Conservation (phyloP, 257 asterid genomes). For the Solanum appendiculatum region DNA sequence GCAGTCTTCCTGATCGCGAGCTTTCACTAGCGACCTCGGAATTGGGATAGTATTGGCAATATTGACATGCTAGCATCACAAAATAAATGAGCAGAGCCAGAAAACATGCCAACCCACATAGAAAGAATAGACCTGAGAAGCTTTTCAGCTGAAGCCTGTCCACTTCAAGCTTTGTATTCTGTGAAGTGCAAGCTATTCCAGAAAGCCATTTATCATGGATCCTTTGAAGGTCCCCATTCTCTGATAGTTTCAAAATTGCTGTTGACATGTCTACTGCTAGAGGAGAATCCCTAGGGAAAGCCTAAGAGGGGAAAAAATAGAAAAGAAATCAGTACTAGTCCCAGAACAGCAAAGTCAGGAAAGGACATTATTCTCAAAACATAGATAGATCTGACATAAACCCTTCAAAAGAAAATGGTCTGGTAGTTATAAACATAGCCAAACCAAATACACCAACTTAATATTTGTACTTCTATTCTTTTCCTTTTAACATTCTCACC, state of each 20-base stretch:
- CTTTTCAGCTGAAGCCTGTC: conserved; percentile 36
- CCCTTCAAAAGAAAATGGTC: not conserved
- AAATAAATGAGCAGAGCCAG: conserved; percentile 36
- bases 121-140: conserved; percentile 35
- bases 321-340: not conserved
- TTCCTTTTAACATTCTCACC: not conserved
- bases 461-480: not conserved
- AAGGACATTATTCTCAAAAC: not conserved
- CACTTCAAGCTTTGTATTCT: conserved; percentile 29
- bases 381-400: not conserved
- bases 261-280: conserved; percentile 51
- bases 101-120: conserved; percentile 33
- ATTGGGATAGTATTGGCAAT: conserved; percentile 6
- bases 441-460: not conserved
- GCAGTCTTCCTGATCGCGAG: conserved; percentile 21
- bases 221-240: conserved; percentile 42
- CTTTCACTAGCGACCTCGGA: conserved; percentile 7
- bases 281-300: conserved; percentile 47
- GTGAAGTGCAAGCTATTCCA: conserved; percentile 43
- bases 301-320: conserved; percentile 13
- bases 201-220: conserved; percentile 53
- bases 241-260: conserved; percentile 42
- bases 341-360: not conserved
- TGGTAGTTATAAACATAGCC: not conserved
- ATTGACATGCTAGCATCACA: conserved; percentile 15